Evolutionary conservation across 768 basidiomycete genomes (phyloP), one percentile per base, ranked within the genome.

Genomic region (Leccinellum albellum): DNA sequence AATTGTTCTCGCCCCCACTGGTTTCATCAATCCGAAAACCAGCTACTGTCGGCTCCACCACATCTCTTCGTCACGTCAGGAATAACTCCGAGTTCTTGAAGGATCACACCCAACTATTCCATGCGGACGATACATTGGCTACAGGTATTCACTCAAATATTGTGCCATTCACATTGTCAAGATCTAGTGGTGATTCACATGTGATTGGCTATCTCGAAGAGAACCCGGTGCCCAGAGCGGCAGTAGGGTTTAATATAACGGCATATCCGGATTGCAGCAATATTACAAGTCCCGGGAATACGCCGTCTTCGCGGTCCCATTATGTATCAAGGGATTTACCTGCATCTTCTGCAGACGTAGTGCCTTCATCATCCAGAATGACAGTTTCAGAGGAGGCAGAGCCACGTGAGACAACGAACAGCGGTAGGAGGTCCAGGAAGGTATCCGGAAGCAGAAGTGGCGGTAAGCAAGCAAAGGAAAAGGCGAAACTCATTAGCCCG

Each of bases 401-500:
- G 50, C 15, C 47, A 59, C 67, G 59, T 17, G 68, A 64, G 55
- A 61, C 65, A 10, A 69, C 64, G 37, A 56, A 52, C 24, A 71
- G 70, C 53, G 58, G 47, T 6, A 66, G 64, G 46, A 53, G 28
- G 29, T 17, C 23, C 3, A 58, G 53, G 54, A 54, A 46, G 15
- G 48, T 32, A 5, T 26, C 60, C 2, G 40, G 51, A 6, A 55
- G 46, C 7, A 24, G 56, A 6, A 62, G 57, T 44, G 44, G 56
- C 20, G 57, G 35, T 47, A 69, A 67, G 64, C 68, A 73, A 61
- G 74, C 68, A 55, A 78, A 78, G 61, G 74, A 74, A 53, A 80
- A 78, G 57, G 73, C 71, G 35, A 62, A 70, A 48, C 72, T 73
- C 14, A 60, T 82, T 54, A 80, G 76, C 1, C 83, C 84, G 3